These are phyloP conservation scores for Xerocomellus dryophilus DNA, from an alignment of 768 basidiomycete genomes.

Conservation along the genomic window DNA sequence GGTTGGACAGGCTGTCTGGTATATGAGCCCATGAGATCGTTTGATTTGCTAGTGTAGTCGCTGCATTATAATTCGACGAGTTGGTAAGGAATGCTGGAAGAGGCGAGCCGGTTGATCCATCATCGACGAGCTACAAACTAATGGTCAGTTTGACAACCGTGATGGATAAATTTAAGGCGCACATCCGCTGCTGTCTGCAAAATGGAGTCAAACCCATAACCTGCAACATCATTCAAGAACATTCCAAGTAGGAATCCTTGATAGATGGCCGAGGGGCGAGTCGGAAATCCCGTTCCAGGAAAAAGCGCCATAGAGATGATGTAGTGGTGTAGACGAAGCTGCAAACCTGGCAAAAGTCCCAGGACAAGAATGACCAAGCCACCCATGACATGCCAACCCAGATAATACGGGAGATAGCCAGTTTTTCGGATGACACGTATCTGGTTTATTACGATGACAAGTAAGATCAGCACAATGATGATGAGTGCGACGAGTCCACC, in stretches of 20 bases:
- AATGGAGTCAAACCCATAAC: conserved; percentile 78
- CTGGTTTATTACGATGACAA: conserved; percentile 67
- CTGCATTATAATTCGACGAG: conserved; percentile 60
- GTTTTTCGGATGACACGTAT: conserved; percentile 79
- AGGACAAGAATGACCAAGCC: conserved; percentile 66
- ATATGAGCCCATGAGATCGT: conserved; percentile 55
- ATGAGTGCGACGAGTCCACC: conserved; percentile 69
- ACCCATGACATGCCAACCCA: conserved; percentile 68
- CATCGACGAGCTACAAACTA: conserved; percentile 57
- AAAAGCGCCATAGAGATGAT: conserved; percentile 71
- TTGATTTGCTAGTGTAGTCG: conserved; percentile 53
- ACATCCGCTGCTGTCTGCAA: conserved; percentile 73
- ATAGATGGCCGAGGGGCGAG: conserved; percentile 72
- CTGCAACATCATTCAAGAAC: conserved; percentile 76
- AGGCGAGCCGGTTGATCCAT: conserved; percentile 65
- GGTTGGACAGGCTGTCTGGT: conserved; percentile 28
- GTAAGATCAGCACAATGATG: conserved; percentile 61
- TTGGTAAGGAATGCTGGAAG: conserved; percentile 74
- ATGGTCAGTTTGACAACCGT: background rate
- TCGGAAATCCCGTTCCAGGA: conserved; percentile 79
- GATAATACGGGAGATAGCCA: conserved; percentile 76
- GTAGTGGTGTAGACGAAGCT: conserved; percentile 80
- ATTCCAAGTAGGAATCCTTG: conserved; percentile 82
- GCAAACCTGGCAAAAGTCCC: conserved; percentile 63
- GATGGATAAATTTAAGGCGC: conserved; percentile 19